phyloP scores from a whole-genome alignment of 495 filamentous ascomycete genomes.

The Glonium stellatum region DNA sequence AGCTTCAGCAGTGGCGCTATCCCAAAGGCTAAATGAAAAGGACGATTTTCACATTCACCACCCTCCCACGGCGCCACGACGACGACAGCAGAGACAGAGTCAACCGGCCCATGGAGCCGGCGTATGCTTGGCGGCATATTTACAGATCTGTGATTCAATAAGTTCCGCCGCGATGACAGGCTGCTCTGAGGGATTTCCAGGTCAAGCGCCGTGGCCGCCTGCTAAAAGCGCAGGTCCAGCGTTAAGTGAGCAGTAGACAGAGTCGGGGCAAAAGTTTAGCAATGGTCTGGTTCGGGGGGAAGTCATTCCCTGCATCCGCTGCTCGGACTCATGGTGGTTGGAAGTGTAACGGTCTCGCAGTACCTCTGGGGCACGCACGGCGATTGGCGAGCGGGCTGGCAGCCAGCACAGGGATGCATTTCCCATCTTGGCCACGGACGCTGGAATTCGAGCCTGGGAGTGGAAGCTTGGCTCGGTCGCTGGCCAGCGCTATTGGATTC shows the following conservation, averaged over 20 bases:
- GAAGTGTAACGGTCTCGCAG: background rate
- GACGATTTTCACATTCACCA: background rate
- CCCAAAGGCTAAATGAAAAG: background rate
- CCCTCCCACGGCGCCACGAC: no score
- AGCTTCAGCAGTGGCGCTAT: background rate
- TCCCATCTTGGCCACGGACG: background rate
- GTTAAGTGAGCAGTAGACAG: conserved; percentile 12
- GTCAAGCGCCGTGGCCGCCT: conserved; percentile 20
- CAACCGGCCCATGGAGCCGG: background rate
- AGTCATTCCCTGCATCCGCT: conserved; percentile 23
- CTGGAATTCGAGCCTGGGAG: background rate
- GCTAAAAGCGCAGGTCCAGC: conserved; percentile 7
- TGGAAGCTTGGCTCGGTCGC: background rate
- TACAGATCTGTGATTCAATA: background rate
- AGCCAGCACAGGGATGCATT: background rate
- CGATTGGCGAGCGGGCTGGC: background rate
- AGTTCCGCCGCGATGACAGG: conserved; percentile 8
- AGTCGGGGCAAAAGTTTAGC: conserved; percentile 8
- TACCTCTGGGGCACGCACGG: background rate
- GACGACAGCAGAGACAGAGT: background rate
- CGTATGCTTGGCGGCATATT: background rate
- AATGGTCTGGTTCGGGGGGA: conserved; percentile 10
- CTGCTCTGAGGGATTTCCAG: conserved; percentile 10
- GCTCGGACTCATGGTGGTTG: conserved; percentile 3
- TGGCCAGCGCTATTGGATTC: background rate